Evolutionary conservation across 1,139 yeast species (phyloP).

Genomic region (Kluyveromyces marxianus): DNA sequence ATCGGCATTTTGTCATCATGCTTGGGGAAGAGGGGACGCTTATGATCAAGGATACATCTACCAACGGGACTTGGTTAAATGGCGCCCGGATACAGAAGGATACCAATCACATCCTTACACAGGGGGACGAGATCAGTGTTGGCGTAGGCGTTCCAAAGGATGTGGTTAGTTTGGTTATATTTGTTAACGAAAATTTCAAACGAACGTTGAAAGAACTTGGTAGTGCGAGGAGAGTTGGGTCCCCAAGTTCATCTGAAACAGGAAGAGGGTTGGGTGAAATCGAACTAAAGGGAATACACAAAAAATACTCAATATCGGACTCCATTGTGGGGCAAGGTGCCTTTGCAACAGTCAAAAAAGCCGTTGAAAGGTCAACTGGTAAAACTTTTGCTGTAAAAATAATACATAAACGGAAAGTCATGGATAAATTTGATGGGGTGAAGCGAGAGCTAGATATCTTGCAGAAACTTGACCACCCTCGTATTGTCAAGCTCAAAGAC

Average conservation of each 20-base stretch:
- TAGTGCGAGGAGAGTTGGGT: slow-evolving; percentile 15
- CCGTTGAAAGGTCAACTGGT: slow-evolving; percentile 78
- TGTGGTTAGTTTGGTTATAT: slow-evolving; percentile 65
- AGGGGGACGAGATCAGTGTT: slow-evolving; percentile 86
- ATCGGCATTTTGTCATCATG: slow-evolving; percentile 71
- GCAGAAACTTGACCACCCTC: slow-evolving; percentile 69
- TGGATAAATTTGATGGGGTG: slow-evolving; percentile 76
- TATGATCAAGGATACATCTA: slow-evolving; percentile 64
- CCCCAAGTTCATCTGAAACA: slow-evolving; percentile 6
- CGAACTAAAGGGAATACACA: slow-evolving; percentile 44
- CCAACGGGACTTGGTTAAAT: slow-evolving; percentile 89
- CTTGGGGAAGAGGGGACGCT: slow-evolving; percentile 44
- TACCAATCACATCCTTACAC: slow-evolving; percentile 74
- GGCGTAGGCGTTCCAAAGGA: slow-evolving; percentile 84
- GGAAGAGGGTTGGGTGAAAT: slow-evolving; percentile 13
- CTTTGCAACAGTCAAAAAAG: slow-evolving; percentile 90
- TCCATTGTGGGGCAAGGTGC: slow-evolving; percentile 95
- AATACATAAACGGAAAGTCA: slow-evolving; percentile 71
- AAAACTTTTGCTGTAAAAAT: slow-evolving; percentile 85
- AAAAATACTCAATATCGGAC: slow-evolving; percentile 69
- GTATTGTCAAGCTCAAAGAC: slow-evolving; percentile 74
- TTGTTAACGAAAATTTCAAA: slow-evolving; percentile 38
- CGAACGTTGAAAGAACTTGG: neutral
- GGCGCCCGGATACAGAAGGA: slow-evolving; percentile 65
- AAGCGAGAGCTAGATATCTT: slow-evolving; percentile 79